Evolutionary conservation across 2,329 filamentous ascomycete genomes (phyloP).

Genomic region (Domatiomyces globalis): DNA sequence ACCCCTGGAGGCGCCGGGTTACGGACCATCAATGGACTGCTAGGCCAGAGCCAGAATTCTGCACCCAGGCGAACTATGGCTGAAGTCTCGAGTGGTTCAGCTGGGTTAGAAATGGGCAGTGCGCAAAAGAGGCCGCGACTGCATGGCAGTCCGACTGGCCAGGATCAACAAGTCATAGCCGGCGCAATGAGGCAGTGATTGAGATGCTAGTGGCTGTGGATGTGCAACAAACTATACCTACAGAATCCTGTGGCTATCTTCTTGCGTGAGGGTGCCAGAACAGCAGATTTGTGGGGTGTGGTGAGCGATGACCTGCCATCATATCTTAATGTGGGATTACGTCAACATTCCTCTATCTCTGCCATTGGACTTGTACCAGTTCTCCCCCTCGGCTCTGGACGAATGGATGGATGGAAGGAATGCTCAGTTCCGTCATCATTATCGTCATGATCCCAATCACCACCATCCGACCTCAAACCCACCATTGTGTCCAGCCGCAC

Average conservation of each 20-base stretch:
- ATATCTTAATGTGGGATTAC: background rate
- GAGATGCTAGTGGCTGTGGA: background rate
- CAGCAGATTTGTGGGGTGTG: background rate
- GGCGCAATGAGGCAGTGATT: conserved; percentile 11
- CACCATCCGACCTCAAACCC: background rate
- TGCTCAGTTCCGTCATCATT: background rate
- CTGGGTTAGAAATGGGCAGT: conserved; percentile 9
- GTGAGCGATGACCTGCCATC: too few species aligned
- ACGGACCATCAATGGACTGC: background rate
- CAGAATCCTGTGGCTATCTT: too few species aligned
- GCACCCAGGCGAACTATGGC: background rate
- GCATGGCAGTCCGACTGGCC: conserved; percentile 1
- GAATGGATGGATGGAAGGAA: background rate
- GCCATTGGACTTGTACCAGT: background rate
- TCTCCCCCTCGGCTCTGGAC: background rate
- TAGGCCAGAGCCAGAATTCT: background rate
- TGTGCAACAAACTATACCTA: background rate
- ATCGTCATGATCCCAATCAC: background rate
- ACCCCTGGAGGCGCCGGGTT: background rate
- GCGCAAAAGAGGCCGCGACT: conserved; percentile 12
- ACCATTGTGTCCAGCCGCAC: background rate
- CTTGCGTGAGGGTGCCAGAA: too few species aligned
- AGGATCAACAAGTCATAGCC: conserved; percentile 10
- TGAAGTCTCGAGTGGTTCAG: background rate
- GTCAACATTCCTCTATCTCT: background rate